Evolutionary conservation across 768 basidiomycete genomes (phyloP), one percentile per base, ranked within the genome.

Genomic region (Crassisporium funariophilum): DNA sequence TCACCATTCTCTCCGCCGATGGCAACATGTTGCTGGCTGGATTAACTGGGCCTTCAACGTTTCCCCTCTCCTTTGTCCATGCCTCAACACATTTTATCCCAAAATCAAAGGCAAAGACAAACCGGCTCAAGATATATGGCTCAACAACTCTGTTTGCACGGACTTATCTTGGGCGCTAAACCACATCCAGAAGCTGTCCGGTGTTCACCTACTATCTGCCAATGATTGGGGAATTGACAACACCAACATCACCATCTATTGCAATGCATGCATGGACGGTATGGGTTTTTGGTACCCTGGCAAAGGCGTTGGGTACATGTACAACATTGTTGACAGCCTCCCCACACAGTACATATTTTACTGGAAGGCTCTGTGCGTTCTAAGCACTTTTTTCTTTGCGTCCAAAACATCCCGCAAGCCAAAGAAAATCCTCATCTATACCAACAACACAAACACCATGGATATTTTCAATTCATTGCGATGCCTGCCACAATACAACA

Each of bases 41-140:
- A 15, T 63, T 11, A 75, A 75, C 38, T 76, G 73, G 73, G 46
- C 55, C 0, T 55, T 77, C 16, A 77, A 76, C 40, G 66, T 66
- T 2, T 72, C 57, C 36, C 73, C 74, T 0, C 46, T 67, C 0
- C 55, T 77, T 0, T 53, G 59, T 0, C 75, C 74, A 0, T 59
- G 52, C 0, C 55, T 78, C 0, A 65, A 45, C 11, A 47, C 55
- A 0, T 2, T 75, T 0, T 77, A 77, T 47, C 42, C 50, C 0
- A 74, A 75, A 42, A 69, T 67, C 0, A 20, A 47, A 0, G 71
- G 72, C 0, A 70, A 65, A n/a, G 10, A 25, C 0, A 22, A 46
- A 7, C 24, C 49, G 0, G 15, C 42, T 21, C 46, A 50, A 0
- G 17, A n/a, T 0, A 37, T 76, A 2, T 65, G 49, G 22, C 35